Base-by-base conservation (phyloP, 768 basidiomycete genomes). In the Chalciporus pseudorubinellus region DNA sequence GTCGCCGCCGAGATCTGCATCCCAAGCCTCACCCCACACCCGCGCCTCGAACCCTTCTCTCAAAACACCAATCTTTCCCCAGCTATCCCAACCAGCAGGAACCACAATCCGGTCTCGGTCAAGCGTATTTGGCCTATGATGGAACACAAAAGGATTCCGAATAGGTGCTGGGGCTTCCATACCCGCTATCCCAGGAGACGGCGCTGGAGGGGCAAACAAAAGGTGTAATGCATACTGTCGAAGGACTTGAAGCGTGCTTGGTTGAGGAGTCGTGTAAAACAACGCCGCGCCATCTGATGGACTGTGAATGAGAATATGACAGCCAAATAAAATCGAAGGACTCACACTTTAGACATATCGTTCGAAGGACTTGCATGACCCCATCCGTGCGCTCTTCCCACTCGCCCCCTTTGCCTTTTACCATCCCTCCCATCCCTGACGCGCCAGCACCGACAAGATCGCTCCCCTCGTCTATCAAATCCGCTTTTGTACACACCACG, bases 361-460 rank as follows among this genome's bases (percentile, higher is more conserved):
- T 90, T 34, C 97, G 80, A 45, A 99, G 77, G n/a, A 91, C 83
- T 63, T 98, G 95, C 85, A 97, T 95, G 5, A 98, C 76, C 36
- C 89, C 88, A 64, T 99, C 97, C 38, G 93, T 95, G 60, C 87
- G 77, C 69, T 99, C 97, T 69, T 99, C 97, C 90, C 90, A 92
- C 61, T 91, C 89, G 10, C 84, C 87, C 2, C 92, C 91, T 66
- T 92, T 93, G 3, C 90, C 90, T 69, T 92, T 93, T 4, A 92
- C 87, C 87, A 92, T 89, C 13, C 85, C 86, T 20, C 90, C 89
- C 84, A 92, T 92, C 0, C 89, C 89, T 0, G 88, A 80, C 1
- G 86, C 74, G 34, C 92, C 92, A 10, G 66, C 60, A 6, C 83
- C 84, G 16, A 79, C 82, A 50, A 85, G 76, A 60, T 89, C 87